Evolutionary conservation across 2,329 filamentous ascomycete genomes (phyloP), one percentile per base, ranked within the genome.

Genomic region (Calonectria fujianensis): DNA sequence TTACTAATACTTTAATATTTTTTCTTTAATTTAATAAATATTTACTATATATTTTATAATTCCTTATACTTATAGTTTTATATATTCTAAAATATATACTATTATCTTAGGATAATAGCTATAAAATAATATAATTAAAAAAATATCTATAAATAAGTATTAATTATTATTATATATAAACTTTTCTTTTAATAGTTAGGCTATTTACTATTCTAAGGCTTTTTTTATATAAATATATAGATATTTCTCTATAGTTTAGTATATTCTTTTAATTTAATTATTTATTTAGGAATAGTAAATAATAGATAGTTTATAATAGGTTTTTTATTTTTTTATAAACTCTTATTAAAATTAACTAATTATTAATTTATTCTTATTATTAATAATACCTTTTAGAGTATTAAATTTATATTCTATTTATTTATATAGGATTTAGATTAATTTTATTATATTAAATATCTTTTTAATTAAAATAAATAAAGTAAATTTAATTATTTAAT

Each of bases 401-500:
- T 32, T 32, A 32, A 6, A 32, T 32, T 32, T 32, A 52, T 52
- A 52, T 52, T 52, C 31, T 27, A 72, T 67, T 27, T 59, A 45
- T n/a, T 72, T 65, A 65, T 72, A 72, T n/a, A 72, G 13, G 18
- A 66, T 51, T 48, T 41, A 32, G 14, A 16, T 16, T 59, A 67
- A 29, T 67, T 48, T 24, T n/a, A 31, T 29, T 45, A 39, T 57
- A 29, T 51, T 51, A 66, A 50, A 24, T 59, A 24, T 66, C 39
- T 66, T 66, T 16, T 66, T 57, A 59, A 8, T 72, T 64, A 64
- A 41, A 20, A 71, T 35, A 57, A 72, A 61, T 31, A 67, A n/a
- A n/a, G 51, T 59, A 48, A 41, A 59, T 32, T 72, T 72, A 59
- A 59, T 66, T 72, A 72, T 72, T 27, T 59, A 59, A 37, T 59